These are phyloP conservation scores for Suaeda aralocaspica DNA, from an alignment of 148 eudicot species.

Conservation along the genomic window DNA sequence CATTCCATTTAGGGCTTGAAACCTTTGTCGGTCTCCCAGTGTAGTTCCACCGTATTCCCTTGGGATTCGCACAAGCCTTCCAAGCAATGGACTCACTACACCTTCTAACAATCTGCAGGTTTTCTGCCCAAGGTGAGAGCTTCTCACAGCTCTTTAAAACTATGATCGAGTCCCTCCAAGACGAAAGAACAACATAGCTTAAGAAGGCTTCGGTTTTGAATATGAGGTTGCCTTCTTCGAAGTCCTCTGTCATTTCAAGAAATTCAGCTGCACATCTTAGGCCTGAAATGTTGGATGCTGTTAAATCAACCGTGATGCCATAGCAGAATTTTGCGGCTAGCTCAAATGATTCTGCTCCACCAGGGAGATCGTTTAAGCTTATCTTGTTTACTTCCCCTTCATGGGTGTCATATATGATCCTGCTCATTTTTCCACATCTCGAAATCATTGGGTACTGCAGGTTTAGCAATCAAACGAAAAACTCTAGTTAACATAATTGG, in stretches of 20 bases:
- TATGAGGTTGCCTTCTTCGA: conserved; percentile 96
- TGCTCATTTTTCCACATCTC: conserved; percentile 76
- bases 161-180: conserved; percentile 91
- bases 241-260: conserved; percentile 93
- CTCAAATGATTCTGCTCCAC: conserved; percentile 85
- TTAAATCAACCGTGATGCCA: conserved; percentile 84
- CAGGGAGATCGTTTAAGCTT: conserved; percentile 65
- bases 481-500: too few species aligned
- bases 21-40: conserved; percentile 54
- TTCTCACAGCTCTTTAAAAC: conserved; percentile 84
- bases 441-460: conserved; percentile 78
- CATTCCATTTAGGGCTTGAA: conserved; percentile 83
- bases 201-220: conserved; percentile 97
- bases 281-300: conserved; percentile 87
- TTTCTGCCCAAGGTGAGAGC: conserved; percentile 97
- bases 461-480: too few species aligned
- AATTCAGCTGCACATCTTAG: conserved; percentile 91
- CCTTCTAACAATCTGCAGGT: conserved; percentile 89
- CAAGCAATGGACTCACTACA: conserved; percentile 98
- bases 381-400: conserved; percentile 53
- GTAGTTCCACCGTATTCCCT: conserved; percentile 82
- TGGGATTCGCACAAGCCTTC: conserved; percentile 97
- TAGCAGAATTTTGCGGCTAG: conserved; percentile 95
- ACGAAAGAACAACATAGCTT: conserved; percentile 84
- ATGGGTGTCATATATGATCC: conserved; percentile 66